A percentile compares a stretch with the other conserved stretches of the same genome.
Conservation (phyloP, 1,139 yeast species). For the Yamadazyma dendronema region DNA sequence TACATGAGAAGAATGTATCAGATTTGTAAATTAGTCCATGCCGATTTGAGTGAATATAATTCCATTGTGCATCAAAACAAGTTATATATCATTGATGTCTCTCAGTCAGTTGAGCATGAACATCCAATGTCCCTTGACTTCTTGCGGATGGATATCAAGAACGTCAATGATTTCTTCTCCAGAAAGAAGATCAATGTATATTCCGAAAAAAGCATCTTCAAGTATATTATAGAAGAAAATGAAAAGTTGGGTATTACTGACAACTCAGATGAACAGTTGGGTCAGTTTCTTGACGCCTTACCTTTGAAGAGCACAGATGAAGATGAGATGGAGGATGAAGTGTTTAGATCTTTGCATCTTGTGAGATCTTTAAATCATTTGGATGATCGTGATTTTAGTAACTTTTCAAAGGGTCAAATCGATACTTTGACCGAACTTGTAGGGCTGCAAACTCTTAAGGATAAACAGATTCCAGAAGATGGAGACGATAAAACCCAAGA, state of each 20-base stretch:
- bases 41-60: conserved; percentile 95
- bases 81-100: conserved; percentile 90
- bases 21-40: conserved; percentile 88
- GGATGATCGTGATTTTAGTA: conserved; percentile 86
- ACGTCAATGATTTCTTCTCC: conserved; percentile 83
- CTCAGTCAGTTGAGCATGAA: conserved; percentile 96
- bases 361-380: conserved; percentile 71
- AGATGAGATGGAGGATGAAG: conserved; percentile 68
- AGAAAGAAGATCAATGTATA: conserved; percentile 70
- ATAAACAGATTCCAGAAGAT: conserved; percentile 6
- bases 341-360: conserved; percentile 83
- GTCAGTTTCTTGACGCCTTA: conserved; percentile 38
- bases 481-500: conserved; percentile 3
- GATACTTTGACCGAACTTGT: conserved; percentile 65
- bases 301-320: conserved; percentile 55
- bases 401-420: conserved; percentile 77
- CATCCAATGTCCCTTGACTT: conserved; percentile 97
- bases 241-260: conserved; percentile 37
- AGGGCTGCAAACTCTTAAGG: conserved; percentile 13
- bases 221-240: conserved; percentile 55
- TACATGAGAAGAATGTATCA: conserved; percentile 88
- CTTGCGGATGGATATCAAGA: conserved; percentile 94
- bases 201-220: conserved; percentile 79
- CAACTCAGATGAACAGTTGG: conserved; percentile 41
- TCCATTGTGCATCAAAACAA: conserved; percentile 80